A percentile compares a stretch with the other conserved stretches of the same genome.
phyloP scores from a whole-genome alignment of 306 rosid species.

The Abrus pulchellus region DNA sequence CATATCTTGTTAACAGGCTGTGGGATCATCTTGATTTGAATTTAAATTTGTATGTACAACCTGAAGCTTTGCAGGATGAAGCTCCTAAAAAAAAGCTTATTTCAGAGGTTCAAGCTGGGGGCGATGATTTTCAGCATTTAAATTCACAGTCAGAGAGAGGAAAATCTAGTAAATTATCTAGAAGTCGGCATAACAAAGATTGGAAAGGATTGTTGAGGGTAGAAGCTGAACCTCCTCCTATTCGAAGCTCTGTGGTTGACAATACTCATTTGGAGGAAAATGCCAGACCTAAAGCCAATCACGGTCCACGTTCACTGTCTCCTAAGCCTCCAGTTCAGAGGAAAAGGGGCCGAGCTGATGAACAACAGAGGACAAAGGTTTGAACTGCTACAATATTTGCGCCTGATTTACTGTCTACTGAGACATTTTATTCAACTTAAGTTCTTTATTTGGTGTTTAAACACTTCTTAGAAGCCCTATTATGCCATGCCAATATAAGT shows the following conservation, averaged over 20 bases:
- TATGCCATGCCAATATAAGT: neutral
- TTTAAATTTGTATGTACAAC: slow-evolving; percentile 65
- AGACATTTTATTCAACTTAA: slow-evolving; percentile 2
- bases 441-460: neutral
- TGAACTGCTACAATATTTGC: slow-evolving; percentile 29
- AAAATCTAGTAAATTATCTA: slow-evolving; percentile 59
- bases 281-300: slow-evolving; percentile 47
- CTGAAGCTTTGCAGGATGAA: slow-evolving; percentile 61
- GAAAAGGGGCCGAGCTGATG: slow-evolving; percentile 81
- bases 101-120: slow-evolving; percentile 57
- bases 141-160: slow-evolving; percentile 67
- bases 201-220: slow-evolving; percentile 81
- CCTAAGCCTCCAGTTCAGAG: slow-evolving; percentile 60
- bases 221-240: slow-evolving; percentile 72
- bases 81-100: slow-evolving; percentile 56
- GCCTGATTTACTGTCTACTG: slow-evolving; percentile 23
- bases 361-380: slow-evolving; percentile 71
- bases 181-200: slow-evolving; percentile 76
- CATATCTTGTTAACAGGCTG: slow-evolving; percentile 66
- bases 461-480: neutral
- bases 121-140: slow-evolving; percentile 51
- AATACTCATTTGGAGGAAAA: slow-evolving; percentile 55
- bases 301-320: slow-evolving; percentile 60
- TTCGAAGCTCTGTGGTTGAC: slow-evolving; percentile 67
- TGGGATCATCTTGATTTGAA: slow-evolving; percentile 91